Evolutionary conservation across 306 rosid species (phyloP).

Genomic region (Cucurbita maxima): DNA sequence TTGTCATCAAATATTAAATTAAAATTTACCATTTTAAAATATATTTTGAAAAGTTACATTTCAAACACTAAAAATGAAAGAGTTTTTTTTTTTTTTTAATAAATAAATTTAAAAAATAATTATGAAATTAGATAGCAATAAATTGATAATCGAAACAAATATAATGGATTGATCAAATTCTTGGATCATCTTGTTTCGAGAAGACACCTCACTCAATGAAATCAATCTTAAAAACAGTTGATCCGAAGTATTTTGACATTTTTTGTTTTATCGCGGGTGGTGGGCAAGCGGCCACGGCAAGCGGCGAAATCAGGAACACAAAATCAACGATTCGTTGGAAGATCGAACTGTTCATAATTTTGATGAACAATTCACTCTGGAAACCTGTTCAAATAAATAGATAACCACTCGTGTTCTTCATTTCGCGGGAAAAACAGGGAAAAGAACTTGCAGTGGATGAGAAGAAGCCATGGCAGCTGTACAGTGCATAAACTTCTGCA

Average conservation of each 20-base stretch:
- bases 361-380: neutral
- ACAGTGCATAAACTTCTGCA: conserved; percentile 24
- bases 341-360: neutral
- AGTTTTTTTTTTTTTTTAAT: no score
- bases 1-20: no score
- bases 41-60: no score
- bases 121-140: no score
- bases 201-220: no score
- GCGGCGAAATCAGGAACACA: conserved; percentile 1
- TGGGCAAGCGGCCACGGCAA: neutral
- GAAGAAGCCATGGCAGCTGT: conserved; percentile 34
- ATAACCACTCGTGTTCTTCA: neutral
- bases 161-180: no score
- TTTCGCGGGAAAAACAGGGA: neutral
- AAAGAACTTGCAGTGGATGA: neutral
- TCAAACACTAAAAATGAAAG: no score
- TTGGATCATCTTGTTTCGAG: no score
- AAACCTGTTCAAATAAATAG: neutral
- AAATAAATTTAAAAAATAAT: no score
- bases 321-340: neutral
- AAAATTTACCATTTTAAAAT: no score
- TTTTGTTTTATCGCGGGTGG: neutral
- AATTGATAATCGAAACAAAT: no score
- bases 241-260: neutral
- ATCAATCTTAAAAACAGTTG: neutral